Evolutionary conservation across 176 grass and related monocot species (phyloP), one percentile per base, ranked within the genome.

Genomic region (Rhynchospora breviuscula): DNA sequence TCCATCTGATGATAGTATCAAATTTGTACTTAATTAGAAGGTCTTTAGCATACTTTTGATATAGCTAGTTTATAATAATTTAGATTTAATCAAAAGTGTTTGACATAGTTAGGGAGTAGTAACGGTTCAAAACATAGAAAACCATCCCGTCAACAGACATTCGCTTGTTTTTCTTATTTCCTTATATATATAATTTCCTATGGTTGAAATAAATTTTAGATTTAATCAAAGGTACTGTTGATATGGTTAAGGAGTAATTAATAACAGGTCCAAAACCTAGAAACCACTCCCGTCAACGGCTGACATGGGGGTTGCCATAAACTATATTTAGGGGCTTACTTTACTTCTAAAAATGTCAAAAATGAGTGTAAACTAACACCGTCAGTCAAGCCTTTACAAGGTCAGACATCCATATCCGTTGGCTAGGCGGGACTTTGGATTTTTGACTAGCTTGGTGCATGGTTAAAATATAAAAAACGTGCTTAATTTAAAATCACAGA

Each of bases 341-440:
- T 77, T 77, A 56, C 5, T 53, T 31, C 43, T 40, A 3, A 12
- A 67, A 40, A 25, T 47, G 43, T 31, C 8, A 53, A 26, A 29
- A 40, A 0, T 54, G 22, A 76, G 10, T 29, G 48, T 76, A 53
- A 76, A 76, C 48, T 26, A 76, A 76, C 72, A 7, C 46, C 70
- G 46, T 77, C 15, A 31, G 49, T 31, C 73, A 53, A 56, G 13
- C 22, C 49, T 14, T 54, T 56, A 53, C 3, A 6, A 56, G 51
- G 73, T 77, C 73, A 56, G 73, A 54, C 13, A 23, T 31, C 8
- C 73, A 29, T 31, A 77, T 77, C 73, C 7, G 49, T 76, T 76
- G 5, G 21, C 19, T 25, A 75, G 8, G 21, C 46, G 70, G n/a
- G 17, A 49, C 8, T 48, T 10, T 15, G 21, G 26, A 31, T 54